phyloP scores from a whole-genome alignment of 2,329 filamentous ascomycete genomes.

The Aureobasidium mangrovei region DNA sequence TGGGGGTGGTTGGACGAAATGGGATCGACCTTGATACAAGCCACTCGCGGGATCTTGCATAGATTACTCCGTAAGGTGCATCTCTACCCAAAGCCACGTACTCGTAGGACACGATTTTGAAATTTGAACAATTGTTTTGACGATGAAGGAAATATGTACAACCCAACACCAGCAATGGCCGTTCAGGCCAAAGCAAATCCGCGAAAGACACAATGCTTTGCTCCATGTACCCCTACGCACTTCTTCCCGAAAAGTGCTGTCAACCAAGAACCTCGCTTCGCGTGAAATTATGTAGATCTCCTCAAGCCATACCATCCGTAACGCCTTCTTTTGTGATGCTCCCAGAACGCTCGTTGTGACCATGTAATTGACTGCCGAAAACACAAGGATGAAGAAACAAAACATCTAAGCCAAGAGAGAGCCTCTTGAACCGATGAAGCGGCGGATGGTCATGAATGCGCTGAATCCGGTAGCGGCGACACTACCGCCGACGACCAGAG shows the following conservation, averaged over 20 bases:
- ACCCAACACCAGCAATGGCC: background rate
- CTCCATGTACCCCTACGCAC: background rate
- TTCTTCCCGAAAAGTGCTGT: background rate
- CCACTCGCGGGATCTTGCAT: background rate
- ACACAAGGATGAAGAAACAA: background rate
- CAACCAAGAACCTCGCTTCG: background rate
- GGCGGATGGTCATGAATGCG: constrained; percentile 27
- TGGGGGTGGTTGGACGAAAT: background rate
- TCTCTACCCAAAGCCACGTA: too few species aligned
- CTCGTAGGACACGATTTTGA: background rate
- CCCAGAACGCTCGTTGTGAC: background rate
- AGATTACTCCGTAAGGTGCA: background rate
- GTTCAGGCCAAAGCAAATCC: background rate
- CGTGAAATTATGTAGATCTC: background rate
- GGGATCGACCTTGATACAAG: background rate
- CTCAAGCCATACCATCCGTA: background rate
- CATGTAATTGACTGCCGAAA: background rate
- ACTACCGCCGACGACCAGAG: constrained; percentile 41
- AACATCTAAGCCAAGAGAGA: constrained; percentile 13
- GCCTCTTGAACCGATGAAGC: constrained; percentile 25
- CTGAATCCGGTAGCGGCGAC: constrained; percentile 36
- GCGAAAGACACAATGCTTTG: constrained; percentile 4
- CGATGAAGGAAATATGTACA: constrained; percentile 1
- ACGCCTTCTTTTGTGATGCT: constrained; percentile 10
- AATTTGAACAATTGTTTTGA: background rate